These are phyloP conservation scores for Harringtonia aguacate DNA, from an alignment of 2,329 filamentous ascomycete species.

Conservation along the genomic window DNA sequence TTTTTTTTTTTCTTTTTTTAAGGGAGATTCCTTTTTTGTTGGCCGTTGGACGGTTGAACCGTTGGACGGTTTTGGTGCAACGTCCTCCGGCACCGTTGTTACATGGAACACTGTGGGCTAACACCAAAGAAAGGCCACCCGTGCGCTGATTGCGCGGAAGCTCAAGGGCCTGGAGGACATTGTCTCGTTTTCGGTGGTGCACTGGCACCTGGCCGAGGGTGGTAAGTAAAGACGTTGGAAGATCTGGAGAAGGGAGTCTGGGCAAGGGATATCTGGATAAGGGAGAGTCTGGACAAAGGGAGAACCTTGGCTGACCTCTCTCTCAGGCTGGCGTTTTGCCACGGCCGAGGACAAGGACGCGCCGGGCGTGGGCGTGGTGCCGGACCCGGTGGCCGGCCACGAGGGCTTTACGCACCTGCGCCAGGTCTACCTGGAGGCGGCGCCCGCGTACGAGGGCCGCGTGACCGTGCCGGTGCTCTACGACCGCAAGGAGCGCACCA, in stretches of 20 bases:
- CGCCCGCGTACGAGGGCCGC: constrained; percentile 62
- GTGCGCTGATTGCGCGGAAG: constrained; percentile 76
- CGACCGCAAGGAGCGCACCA: constrained; percentile 62
- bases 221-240: too few species aligned
- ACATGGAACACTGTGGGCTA: too few species aligned
- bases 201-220: constrained; percentile 70
- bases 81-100: too few species aligned
- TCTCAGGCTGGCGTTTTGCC: constrained; percentile 73
- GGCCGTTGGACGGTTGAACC: too few species aligned
- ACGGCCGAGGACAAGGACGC: constrained; percentile 46
- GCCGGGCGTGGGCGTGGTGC: constrained; percentile 51
- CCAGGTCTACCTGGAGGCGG: constrained; percentile 67
- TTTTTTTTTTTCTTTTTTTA: not conserved
- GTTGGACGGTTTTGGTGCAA: too few species aligned
- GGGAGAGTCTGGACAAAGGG: too few species aligned
- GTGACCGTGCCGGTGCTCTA: constrained; percentile 85
- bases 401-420: constrained; percentile 59
- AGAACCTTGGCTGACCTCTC: too few species aligned
- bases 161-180: constrained; percentile 88
- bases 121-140: constrained; percentile 53
- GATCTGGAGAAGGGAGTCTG: too few species aligned
- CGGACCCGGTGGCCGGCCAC: constrained; percentile 59
- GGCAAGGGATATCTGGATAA: too few species aligned
- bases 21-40: not conserved
- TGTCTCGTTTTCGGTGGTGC: constrained; percentile 69